These are phyloP conservation scores for Ceratocystis cacaofunesta DNA, from an alignment of 2,329 filamentous ascomycete species.

Conservation along the genomic window DNA sequence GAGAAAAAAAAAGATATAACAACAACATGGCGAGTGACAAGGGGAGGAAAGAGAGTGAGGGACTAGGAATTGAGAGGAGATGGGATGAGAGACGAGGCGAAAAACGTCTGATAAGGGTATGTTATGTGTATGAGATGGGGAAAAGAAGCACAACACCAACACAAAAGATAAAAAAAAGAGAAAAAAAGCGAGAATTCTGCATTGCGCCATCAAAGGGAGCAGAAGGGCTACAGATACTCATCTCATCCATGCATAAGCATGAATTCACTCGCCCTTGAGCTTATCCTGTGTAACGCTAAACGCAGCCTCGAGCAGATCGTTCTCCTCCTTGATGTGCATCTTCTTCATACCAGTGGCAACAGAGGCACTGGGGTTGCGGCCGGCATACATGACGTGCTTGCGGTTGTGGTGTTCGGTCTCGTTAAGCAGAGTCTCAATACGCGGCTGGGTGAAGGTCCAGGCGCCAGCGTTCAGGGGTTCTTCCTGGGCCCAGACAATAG, in stretches of 20 bases:
- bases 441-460: constrained; percentile 94
- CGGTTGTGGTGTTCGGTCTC: constrained; percentile 81
- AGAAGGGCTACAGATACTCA: background rate
- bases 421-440: constrained; percentile 92
- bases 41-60: background rate
- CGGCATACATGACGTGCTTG: constrained; percentile 95
- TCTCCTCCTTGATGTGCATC: constrained; percentile 81
- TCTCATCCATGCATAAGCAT: background rate
- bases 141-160: background rate
- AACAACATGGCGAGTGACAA: background rate
- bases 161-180: background rate
- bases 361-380: constrained; percentile 80
- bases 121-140: background rate
- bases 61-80: background rate
- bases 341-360: constrained; percentile 88
- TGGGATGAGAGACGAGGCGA: background rate
- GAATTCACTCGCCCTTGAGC: constrained; percentile 47
- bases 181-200: background rate
- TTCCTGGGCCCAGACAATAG: constrained; percentile 93
- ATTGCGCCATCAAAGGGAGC: background rate
- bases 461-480: constrained; percentile 94
- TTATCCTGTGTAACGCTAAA: constrained; percentile 53
- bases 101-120: background rate
- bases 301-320: constrained; percentile 57
- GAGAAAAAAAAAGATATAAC: background rate